These are phyloP conservation scores for Candolleomyces efflorescens DNA, from an alignment of 768 basidiomycete species.

Conservation along the genomic window DNA sequence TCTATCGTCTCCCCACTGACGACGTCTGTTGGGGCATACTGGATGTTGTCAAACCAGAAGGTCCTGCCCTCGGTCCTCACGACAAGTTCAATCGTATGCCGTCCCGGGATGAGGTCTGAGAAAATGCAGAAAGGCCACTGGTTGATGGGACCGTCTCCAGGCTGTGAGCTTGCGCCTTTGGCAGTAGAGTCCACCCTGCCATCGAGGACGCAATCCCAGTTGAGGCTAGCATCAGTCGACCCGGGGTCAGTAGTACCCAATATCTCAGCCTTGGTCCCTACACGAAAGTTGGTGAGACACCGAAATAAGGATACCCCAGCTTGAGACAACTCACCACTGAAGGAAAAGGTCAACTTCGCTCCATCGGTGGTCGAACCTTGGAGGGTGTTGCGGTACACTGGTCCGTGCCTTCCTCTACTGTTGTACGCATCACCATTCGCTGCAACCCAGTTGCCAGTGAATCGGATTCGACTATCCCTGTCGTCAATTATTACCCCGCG, in stretches of 20 bases:
- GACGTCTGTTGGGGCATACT: neutral
- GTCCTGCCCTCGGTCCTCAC: neutral
- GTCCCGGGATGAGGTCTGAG: neutral
- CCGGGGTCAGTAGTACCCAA: neutral
- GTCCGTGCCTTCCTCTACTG: neutral
- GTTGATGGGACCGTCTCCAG: neutral
- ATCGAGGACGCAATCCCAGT: neutral
- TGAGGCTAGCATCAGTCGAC: neutral
- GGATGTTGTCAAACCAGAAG: neutral
- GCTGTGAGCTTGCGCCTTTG: neutral
- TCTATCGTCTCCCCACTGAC: neutral
- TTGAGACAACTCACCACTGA: neutral
- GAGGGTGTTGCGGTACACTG: neutral
- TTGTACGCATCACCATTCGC: neutral
- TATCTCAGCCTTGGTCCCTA: neutral
- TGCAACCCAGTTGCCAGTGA: neutral
- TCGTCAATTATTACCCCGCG: slow-evolving; percentile 8
- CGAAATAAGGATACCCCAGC: neutral
- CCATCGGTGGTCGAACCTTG: neutral
- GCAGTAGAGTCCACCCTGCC: neutral
- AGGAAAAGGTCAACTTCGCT: neutral
- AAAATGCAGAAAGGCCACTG: neutral
- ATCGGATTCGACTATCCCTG: slow-evolving; percentile 1
- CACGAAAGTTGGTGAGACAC: neutral
- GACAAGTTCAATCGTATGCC: neutral